A percentile compares a stretch with the other conserved stretches of the same genome.
These are phyloP conservation scores for Poteriospumella lacustris DNA, from an alignment of 108 stramenopile species.

Conservation along the genomic window DNA sequence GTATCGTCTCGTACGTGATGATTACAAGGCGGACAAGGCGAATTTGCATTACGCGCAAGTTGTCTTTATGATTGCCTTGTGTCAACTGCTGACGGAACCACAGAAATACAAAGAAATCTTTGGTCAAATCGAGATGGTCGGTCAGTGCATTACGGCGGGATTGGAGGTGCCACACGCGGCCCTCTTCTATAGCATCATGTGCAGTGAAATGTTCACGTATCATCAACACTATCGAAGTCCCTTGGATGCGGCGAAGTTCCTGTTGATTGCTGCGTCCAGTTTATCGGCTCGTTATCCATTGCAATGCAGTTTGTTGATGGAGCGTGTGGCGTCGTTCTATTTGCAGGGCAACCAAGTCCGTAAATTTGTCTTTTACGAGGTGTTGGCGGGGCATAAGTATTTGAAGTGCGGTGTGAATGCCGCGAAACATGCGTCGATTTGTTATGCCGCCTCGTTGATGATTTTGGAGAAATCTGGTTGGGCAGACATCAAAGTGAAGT, in stretches of 20 bases:
- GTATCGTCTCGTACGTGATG: conserved; percentile 14
- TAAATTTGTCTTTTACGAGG: neutral
- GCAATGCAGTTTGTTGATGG: neutral
- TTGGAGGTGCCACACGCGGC: conserved; percentile 22
- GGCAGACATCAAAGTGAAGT: neutral
- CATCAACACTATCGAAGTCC: neutral
- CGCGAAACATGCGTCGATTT: conserved; percentile 16
- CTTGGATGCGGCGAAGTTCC: neutral
- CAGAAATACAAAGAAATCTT: neutral
- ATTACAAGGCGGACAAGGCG: conserved; percentile 20
- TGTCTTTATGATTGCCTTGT: conserved; percentile 11
- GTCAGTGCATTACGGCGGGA: neutral
- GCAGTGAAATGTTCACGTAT: neutral
- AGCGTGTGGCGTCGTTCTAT: neutral
- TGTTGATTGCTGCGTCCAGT: neutral
- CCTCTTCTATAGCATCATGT: neutral
- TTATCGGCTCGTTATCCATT: neutral
- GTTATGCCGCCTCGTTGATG: conserved; percentile 16
- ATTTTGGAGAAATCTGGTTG: conserved; percentile 1
- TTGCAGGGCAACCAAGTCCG: neutral
- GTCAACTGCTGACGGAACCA: conserved; percentile 8
- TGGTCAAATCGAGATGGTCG: neutral
- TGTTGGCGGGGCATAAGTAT: conserved; percentile 17
- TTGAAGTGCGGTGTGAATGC: neutral
- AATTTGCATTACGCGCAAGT: conserved; percentile 6